Base-by-base conservation (phyloP, 768 basidiomycete species). In the Naganishia friedmannii region DNA sequence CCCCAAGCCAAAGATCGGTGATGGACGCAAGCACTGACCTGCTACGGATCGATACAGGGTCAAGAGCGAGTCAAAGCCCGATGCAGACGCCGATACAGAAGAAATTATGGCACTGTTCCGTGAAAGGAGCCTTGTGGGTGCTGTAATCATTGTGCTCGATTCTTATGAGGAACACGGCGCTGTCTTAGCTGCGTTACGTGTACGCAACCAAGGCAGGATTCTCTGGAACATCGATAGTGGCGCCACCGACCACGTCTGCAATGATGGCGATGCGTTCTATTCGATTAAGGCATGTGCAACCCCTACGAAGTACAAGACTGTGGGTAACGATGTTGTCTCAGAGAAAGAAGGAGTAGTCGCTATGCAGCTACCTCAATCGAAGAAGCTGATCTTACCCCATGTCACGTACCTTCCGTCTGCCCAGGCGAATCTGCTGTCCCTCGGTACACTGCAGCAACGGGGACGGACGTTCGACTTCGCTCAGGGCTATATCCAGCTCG, bases 221-320 rank as follows among this genome's bases (percentile, higher is more conserved):
- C 15, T 68, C 26, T 68, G 53, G 53, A 32, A 45, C 23, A 46
- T 68, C 32, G 67, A 68, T 28, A 28, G 9, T 45, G 67, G 67
- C 42, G 67, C 67, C 12, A 68, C 67, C n/a, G 67, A 68, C 23
- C 67, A 68, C 28, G 48, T 68, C 21, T 68, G 67, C 48, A 68
- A 57, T 28, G 67, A 68, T 29, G 9, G 26, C 3, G 19, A 17
- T 3, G 67, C 54, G 0, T 68, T 56, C 67, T 31, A 17, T 21
- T 42, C 54, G 34, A 39, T 56, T 23, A 26, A 57, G 29, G n/a
- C 13, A 21, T 39, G n/a, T 13, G 23, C 23, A 17, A 21, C 48
- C 10, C 53, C 37, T 29, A 56, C 21, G 13, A 7, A 23, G 7
- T 68, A 55, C 55, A 55, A 34, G 34, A 68, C 67, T 46, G 54